Evolutionary conservation across 805 yeast genomes (phyloP), one percentile per base, ranked within the genome.

Genomic region (Saccharomycopsis fibuligera): DNA sequence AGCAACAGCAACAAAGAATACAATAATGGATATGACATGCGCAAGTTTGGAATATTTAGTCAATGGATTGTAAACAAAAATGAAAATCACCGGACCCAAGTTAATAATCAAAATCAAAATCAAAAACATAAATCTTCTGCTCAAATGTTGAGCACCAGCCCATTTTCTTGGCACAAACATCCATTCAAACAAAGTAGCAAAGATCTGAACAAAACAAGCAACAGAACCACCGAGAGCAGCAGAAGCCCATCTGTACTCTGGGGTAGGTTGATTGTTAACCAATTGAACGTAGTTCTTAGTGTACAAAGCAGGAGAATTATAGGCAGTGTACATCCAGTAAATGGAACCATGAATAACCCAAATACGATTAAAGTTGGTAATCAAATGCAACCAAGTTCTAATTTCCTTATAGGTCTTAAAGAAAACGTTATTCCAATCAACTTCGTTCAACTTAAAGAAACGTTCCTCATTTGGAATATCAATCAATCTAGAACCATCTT

Each of bases 101-200:
- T 91, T 93, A 54, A 82, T 60, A 47, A 71, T 73, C 49, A 89
- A 72, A 57, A 89, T 78, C 45, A 78, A 56, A 47, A 83, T 57
- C 64, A 91, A 68, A 64, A 90, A 84, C 73, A 82, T 63, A 60
- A 93, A 74, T 65, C 99, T 83, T 70, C 96, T 87, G 35, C 88
- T 72, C 63, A 93, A 77, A 66, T 86, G 96, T 72, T 91, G 98
- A 66, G 98, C 97, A 69, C 99, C 99, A 31, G 98, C 95, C 98
- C 98, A 93, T 59, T 83, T 79, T 70, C 98, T 83, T 58, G 99
- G 99, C 54, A 93, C 98, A 61, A 89, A 93, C 64, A 81, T 73
- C 96, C 96, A 91, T 70, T 93, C 99, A 61, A 86, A 79, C 33
- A 89, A 51, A 25, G 98, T 90, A 44, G 99, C 99, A 50, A 78